Base-by-base conservation (phyloP, 192 early-diverging fungal species). In the Gryganskiella cystojenkinii region DNA sequence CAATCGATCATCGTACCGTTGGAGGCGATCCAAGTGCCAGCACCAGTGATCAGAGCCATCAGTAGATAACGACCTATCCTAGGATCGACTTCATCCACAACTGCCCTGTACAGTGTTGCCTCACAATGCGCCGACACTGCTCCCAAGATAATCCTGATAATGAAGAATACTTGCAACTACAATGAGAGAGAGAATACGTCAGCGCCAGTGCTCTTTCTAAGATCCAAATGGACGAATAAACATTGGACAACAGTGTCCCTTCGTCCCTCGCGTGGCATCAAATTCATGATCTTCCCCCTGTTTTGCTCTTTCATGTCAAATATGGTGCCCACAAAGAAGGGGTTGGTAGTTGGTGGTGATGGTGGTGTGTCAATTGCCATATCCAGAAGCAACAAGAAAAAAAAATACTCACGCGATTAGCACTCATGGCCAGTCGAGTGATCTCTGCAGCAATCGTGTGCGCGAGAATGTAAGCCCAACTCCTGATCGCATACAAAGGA, bases 21-120 rank as follows among this genome's bases (percentile, higher is more conserved):
- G 0, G 92, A 86, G 10, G 95, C 80, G 56, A 94, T 93, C 74
- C 90, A 96, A 90, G 98, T 91, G 30, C 97, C 97, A 10, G 96
- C 91, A 71, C 90, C 88, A 28, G 87, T 82, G 5, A 90, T 47
- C 47, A 94, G 68, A 35, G 84, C 86, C 43, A 93, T 27, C 24
- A 92, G 66, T 14, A 91, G 70, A 67, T 91, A 92, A 2, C 88
- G 86, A 9, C 89, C 94, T 19, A 93, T 83, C 51, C 83, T 68
- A n/a, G 87, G 73, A 60, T 89, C 88, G 7, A 94, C 82, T 45
- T 88, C 71, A 17, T 84, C 72, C 3, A 84, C 86, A 0, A 96
- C 86, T 14, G 87, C 66, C 20, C 84, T 50, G 60, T 92, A 94
- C 27, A 99, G 88, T 42, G 64, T 65, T 7, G 90, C 84, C 83